Base-by-base conservation (phyloP, 495 filamentous ascomycete species). In the Penicillium psychrofluorescens region DNA sequence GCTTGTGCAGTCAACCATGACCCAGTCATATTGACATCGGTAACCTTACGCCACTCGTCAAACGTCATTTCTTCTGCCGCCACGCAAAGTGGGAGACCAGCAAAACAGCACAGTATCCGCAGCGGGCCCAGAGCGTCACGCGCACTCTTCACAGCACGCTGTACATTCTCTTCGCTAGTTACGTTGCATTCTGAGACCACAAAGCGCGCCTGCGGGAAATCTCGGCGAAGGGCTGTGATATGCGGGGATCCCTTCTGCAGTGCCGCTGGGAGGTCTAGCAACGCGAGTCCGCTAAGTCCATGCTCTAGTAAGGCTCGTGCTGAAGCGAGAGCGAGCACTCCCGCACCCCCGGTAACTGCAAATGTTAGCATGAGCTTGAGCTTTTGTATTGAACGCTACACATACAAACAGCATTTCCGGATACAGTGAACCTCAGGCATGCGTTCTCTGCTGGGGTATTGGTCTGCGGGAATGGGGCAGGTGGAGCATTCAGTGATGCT, bases 251-350 rank as follows among this genome's bases (percentile, higher is more conserved):
- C 31, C 12, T 65, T 38, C 0, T 70, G 63, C 28, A 74, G 65
- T 3, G 61, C 59, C 0, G 67, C 57, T 38, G 79, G 70, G 37
- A 83, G 51, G 46, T 88, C 85, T 48, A 85, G 76, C 43, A 88
- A 72, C 42, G 72, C 72, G 32, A 86, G 63, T 12, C 75, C 75
- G 4, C 68, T 51, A 2, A 80, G 63, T 9, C 83, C 84, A 50
- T 87, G 83, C 55, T 89, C 84, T n/a, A 88, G 78, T 11, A 89
- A 72, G 6, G 83, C 84, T 5, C 71, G 68, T 3, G 73, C 72
- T 8, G 74, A 68, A 5, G 69, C 64, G 4, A 84, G 71, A 4
- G 76, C 85, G 7, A 89, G 70, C n/a, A 72, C 79, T 2, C 85
- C 84, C 29, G 80, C 73, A 37, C 85, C 83, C 13, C 85, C 85